These are phyloP conservation scores for Prunus mume DNA, from an alignment of 306 rosid genomes.

Conservation along the genomic window DNA sequence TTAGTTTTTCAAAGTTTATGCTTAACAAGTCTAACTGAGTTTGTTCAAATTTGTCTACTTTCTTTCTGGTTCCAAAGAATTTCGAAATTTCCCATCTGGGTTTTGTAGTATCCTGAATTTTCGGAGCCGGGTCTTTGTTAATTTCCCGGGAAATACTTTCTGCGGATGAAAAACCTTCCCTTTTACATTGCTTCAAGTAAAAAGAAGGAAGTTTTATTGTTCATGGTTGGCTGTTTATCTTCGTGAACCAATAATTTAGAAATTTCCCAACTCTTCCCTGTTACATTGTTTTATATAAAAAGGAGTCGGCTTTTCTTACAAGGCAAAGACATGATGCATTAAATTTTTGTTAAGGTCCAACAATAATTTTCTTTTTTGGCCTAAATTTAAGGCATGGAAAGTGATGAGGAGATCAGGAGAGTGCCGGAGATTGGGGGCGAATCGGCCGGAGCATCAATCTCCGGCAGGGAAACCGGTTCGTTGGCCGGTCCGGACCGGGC, in stretches of 20 bases:
- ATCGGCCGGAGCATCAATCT: conserved; percentile 75
- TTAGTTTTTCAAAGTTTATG: not conserved
- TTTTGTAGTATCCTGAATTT: conserved; percentile 4
- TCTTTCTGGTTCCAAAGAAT: not conserved
- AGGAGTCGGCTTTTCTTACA: not conserved
- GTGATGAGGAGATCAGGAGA: conserved; percentile 96
- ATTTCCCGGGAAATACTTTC: not conserved
- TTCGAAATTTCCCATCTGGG: conserved; percentile 1
- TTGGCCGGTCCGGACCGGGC: conserved; percentile 62
- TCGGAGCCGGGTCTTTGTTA: not conserved
- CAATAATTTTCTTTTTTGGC: not conserved
- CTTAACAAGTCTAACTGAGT: not conserved
- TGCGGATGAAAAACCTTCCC: not conserved
- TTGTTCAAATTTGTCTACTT: not conserved
- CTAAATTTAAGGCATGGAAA: conserved; percentile 58
- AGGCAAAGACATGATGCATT: not conserved
- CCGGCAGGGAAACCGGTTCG: conserved; percentile 56
- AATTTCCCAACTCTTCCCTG: not conserved
- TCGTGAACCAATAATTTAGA: not conserved
- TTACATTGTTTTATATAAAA: not conserved
- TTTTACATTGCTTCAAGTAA: conserved; percentile 4
- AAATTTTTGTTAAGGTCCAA: not conserved
- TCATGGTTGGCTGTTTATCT: not conserved
- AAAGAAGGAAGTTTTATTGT: not conserved
- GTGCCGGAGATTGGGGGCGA: conserved; percentile 95